Percentiles rank a stretch among this genome's conserved stretches.
Conservation (phyloP, 148 eudicot genomes). For the Amaranthus cruentus region DNA sequence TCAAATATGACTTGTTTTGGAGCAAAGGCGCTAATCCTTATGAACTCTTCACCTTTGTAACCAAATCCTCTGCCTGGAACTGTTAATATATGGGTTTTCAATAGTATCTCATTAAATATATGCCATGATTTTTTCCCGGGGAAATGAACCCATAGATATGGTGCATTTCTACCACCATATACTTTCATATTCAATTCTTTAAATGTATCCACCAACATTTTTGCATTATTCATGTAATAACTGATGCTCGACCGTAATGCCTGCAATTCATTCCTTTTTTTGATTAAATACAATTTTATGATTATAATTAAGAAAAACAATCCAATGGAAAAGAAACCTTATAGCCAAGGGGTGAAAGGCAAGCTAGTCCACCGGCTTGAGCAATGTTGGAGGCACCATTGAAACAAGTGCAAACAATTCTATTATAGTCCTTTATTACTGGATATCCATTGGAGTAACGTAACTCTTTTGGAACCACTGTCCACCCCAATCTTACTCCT, state of each 20-base stretch:
- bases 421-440: slow-evolving; percentile 49
- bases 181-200: slow-evolving; percentile 47
- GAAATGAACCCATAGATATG: slow-evolving; percentile 79
- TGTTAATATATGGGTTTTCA: slow-evolving; percentile 61
- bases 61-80: slow-evolving; percentile 83
- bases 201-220: slow-evolving; percentile 49
- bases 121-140: slow-evolving; percentile 86
- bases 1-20: slow-evolving; percentile 47
- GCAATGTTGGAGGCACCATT: slow-evolving; percentile 69
- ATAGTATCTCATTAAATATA: slow-evolving; percentile 58
- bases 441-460: slow-evolving; percentile 56
- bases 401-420: slow-evolving; percentile 56
- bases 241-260: slow-evolving; percentile 39
- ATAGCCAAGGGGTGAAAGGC: slow-evolving; percentile 53
- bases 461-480: slow-evolving; percentile 68
- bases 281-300: too few species aligned
- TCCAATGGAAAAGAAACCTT: slow-evolving; percentile 28
- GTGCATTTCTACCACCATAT: slow-evolving; percentile 74
- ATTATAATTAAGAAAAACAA: neutral
- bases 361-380: slow-evolving; percentile 84
- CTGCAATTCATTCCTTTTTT: slow-evolving; percentile 20
- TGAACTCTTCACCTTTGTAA: slow-evolving; percentile 57
- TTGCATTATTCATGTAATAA: slow-evolving; percentile 68
- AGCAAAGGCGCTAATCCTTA: slow-evolving; percentile 72
- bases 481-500: slow-evolving; percentile 83